Evolutionary conservation across 2,329 filamentous ascomycete species (phyloP).

Genomic region (Fonsecaea nubica): DNA sequence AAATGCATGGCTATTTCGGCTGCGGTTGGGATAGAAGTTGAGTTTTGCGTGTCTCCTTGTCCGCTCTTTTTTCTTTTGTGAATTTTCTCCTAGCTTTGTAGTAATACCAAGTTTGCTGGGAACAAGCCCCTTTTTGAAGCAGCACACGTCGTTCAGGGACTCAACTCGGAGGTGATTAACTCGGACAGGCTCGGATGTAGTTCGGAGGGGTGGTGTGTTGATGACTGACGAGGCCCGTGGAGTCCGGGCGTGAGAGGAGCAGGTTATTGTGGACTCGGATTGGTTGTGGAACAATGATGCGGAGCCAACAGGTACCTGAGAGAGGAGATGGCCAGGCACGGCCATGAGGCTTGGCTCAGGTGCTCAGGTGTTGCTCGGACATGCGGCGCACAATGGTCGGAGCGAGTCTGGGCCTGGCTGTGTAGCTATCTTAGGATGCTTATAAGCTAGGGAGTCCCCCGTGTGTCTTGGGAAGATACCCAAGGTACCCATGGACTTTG

Average conservation of each 20-base stretch:
- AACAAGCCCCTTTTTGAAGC: neutral
- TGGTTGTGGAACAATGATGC: neutral
- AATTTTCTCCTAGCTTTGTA: neutral
- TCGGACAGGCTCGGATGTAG: conserved; percentile 1
- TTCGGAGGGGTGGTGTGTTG: conserved; percentile 7
- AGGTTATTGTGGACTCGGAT: neutral
- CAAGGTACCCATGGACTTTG: too few species aligned
- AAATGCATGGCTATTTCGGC: neutral
- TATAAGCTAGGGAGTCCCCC: too few species aligned
- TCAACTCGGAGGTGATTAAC: neutral
- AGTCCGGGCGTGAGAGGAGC: neutral
- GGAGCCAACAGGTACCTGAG: too few species aligned
- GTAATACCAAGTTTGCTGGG: neutral
- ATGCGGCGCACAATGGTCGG: too few species aligned
- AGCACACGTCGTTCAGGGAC: neutral
- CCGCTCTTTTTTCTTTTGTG: neutral
- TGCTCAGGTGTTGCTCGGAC: too few species aligned
- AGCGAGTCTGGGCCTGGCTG: too few species aligned
- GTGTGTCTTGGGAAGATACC: too few species aligned
- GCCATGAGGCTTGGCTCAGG: neutral
- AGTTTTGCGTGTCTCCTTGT: neutral
- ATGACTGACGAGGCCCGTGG: neutral
- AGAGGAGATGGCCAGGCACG: too few species aligned
- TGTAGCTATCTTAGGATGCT: too few species aligned
- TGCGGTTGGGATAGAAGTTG: neutral